A percentile compares a stretch with the other conserved stretches of the same genome.
These are phyloP conservation scores for Oryza nivara DNA, from an alignment of 176 grass and related monocot species.

Conservation along the genomic window DNA sequence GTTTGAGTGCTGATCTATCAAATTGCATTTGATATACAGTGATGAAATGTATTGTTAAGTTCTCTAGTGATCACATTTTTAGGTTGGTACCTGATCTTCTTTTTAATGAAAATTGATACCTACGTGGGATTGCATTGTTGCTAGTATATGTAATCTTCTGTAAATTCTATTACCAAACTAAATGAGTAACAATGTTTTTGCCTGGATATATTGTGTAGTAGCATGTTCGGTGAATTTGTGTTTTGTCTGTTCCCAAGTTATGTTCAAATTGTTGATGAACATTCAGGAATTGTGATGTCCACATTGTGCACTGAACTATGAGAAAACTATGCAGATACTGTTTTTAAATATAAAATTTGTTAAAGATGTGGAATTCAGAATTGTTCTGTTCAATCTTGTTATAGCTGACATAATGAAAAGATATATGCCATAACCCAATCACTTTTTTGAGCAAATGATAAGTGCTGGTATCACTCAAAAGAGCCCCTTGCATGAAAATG, in stretches of 20 bases:
- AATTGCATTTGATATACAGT: background rate
- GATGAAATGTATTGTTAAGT: background rate
- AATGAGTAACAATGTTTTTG: background rate
- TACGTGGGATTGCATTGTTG: background rate
- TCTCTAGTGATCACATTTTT: background rate
- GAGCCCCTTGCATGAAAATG: background rate
- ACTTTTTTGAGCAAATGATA: background rate
- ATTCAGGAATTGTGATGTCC: background rate
- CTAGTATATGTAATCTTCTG: background rate
- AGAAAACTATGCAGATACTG: background rate
- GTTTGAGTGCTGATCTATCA: constrained; percentile 7
- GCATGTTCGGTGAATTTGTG: background rate
- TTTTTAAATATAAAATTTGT: background rate
- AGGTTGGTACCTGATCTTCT: background rate
- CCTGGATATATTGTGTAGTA: background rate
- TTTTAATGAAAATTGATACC: background rate
- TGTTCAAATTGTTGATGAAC: constrained; percentile 1
- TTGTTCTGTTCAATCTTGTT: background rate
- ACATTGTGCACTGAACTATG: background rate
- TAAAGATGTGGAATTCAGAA: background rate
- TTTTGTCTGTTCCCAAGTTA: background rate
- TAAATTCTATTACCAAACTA: constrained; percentile 21
- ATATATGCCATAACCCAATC: background rate
- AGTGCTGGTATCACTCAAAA: background rate
- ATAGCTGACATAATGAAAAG: too few relatives aligned